These are phyloP conservation scores for Saturnispora gosingensis DNA, from an alignment of 805 yeast genomes.

Conservation along the genomic window DNA sequence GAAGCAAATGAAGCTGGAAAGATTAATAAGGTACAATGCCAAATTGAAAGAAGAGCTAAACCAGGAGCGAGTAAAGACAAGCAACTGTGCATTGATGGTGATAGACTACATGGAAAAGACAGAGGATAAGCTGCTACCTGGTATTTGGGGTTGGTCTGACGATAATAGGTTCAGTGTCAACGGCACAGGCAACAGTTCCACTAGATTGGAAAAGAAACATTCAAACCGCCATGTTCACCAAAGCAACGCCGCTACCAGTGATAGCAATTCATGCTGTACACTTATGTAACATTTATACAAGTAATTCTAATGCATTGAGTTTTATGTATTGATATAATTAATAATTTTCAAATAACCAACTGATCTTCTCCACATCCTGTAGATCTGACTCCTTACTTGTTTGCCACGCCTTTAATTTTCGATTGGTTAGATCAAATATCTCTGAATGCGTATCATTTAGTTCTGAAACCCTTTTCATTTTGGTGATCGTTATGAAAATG, in stretches of 20 bases:
- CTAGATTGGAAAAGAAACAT: not conserved
- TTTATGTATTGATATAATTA: not conserved
- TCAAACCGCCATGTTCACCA: not conserved
- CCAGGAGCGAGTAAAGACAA: constrained; percentile 53
- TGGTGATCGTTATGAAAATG: constrained; percentile 14
- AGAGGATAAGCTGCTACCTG: constrained; percentile 39
- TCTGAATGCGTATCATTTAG: constrained; percentile 11
- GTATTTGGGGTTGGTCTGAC: constrained; percentile 29
- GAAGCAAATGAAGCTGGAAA: constrained; percentile 44
- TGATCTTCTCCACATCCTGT: constrained; percentile 33
- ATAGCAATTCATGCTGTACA: constrained; percentile 20
- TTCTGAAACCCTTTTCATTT: not conserved
- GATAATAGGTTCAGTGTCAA: constrained; percentile 5
- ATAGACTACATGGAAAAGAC: constrained; percentile 35
- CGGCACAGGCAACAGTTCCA: not conserved
- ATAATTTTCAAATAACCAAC: constrained; percentile 14
- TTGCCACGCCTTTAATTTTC: constrained; percentile 30
- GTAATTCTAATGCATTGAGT: not conserved
- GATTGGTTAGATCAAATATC: constrained; percentile 30
- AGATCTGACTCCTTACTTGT: constrained; percentile 19
- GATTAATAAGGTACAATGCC: constrained; percentile 48
- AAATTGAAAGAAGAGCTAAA: constrained; percentile 43
- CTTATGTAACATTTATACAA: constrained; percentile 10
- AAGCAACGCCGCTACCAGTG: constrained; percentile 8
- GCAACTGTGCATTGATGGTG: constrained; percentile 45